Evolutionary conservation across 176 grass and related monocot species (phyloP), one percentile per base, ranked within the genome.

Genomic region (Panicum miliaceum): DNA sequence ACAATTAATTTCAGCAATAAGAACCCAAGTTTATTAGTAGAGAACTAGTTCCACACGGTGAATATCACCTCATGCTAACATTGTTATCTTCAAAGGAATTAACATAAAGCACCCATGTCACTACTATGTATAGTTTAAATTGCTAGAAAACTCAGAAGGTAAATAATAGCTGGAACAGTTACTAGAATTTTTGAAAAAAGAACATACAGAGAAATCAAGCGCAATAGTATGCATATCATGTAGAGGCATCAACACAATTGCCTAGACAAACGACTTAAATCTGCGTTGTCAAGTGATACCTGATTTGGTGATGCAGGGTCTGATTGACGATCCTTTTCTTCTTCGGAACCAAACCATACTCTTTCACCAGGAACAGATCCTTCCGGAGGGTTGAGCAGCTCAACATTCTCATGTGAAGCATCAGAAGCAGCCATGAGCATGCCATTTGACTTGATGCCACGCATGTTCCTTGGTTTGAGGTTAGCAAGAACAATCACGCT

Each of bases 381-480:
- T 89, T 98, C 93, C 41, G 96, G 93, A 82, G 96, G 91, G 51
- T 84, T 58, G 20, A 98, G 91, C 86, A 98, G 88, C 82, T 98
- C 91, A 12, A 98, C 92, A 78, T 68, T 95, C 82, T 98, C 89
- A 64, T 95, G 96, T 59, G 90, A 85, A 77, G 92, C 87, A 84
- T 98, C 96, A 73, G 96, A 98, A 41, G 93, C 96, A 81, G 93
- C 93, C 93, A 98, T 93, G 43, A 98, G 89, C 96, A 98, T 98
- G 51, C 96, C 96, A 85, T 95, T 95, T n/a, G 96, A 98, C 73
- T 98, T 98, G 71, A 98, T 88, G 48, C 93, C 96, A 51, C 96
- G 91, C 93, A 98, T 98, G 85, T 95, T 98, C 77, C 96, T 93
- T 34, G 96, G 87, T 76, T 95, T 98, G 23, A 98, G 85, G 81